phyloP scores from a whole-genome alignment of 768 basidiomycete genomes.

The Boletus reticuloceps region DNA sequence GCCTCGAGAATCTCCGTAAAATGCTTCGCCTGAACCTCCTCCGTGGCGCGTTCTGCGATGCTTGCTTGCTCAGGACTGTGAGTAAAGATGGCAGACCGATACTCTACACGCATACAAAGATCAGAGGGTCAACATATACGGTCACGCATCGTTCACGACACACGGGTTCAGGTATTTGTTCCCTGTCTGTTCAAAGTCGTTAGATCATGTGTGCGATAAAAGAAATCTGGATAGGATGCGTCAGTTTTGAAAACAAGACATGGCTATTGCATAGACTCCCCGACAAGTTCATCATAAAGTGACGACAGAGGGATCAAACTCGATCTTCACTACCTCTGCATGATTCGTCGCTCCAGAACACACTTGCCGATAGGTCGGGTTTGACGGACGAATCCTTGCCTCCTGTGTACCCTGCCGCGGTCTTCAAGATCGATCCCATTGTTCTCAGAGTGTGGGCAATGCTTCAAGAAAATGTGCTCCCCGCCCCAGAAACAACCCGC shows the following conservation, averaged over 20 bases:
- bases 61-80: conserved; percentile 68
- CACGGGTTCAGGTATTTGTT: conserved; percentile 75
- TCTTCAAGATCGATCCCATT: conserved; percentile 75
- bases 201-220: conserved; percentile 93
- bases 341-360: conserved; percentile 79
- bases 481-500: conserved; percentile 83
- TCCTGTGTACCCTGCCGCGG: conserved; percentile 75
- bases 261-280: conserved; percentile 41
- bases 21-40: conserved; percentile 48
- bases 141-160: conserved; percentile 25
- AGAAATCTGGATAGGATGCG: conserved; percentile 67
- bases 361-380: conserved; percentile 71
- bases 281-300: conserved; percentile 84
- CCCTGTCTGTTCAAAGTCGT: conserved; percentile 85
- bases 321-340: conserved; percentile 84
- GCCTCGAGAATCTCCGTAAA: conserved; percentile 73
- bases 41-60: conserved; percentile 71
- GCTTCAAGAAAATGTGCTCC: conserved; percentile 80
- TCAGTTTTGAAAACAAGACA: background rate
- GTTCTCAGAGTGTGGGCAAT: conserved; percentile 65
- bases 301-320: conserved; percentile 78
- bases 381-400: conserved; percentile 50
- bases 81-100: conserved; percentile 91
- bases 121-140: no score
- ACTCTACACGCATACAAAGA: conserved; percentile 49